A percentile compares a stretch with the other conserved stretches of the same genome.
Conservation (phyloP, 345 rosid species). For the Melaleuca alternifolia region DNA sequence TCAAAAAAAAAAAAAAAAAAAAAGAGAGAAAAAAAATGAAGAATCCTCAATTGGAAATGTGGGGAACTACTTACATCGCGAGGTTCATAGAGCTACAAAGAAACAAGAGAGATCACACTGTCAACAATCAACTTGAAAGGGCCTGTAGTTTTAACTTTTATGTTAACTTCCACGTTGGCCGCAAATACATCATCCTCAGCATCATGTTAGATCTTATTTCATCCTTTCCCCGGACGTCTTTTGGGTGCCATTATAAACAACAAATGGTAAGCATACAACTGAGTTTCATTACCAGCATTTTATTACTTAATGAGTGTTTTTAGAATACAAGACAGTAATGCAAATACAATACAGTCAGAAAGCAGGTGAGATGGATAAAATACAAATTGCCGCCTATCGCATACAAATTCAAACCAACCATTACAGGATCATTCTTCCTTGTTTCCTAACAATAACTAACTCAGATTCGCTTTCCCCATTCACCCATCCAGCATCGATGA, state of each 20-base stretch:
- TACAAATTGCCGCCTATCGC: neutral
- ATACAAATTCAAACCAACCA: neutral
- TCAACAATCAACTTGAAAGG: neutral
- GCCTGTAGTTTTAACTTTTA: neutral
- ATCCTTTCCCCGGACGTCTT: neutral
- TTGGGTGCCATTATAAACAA: neutral
- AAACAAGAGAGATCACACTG: neutral
- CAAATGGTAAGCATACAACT: neutral
- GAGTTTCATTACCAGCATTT: neutral
- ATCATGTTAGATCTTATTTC: neutral
- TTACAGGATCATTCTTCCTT: neutral
- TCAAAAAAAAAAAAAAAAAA: neutral
- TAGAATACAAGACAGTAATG: neutral
- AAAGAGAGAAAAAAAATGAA: neutral
- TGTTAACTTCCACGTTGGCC: neutral
- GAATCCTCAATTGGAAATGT: neutral
- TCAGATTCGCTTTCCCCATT: constrained; percentile 13
- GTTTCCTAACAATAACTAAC: constrained; percentile 3
- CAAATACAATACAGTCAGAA: neutral
- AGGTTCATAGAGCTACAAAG: neutral
- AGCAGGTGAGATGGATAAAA: neutral
- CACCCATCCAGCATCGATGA: neutral
- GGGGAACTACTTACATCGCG: neutral
- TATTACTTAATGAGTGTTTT: neutral
- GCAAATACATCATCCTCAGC: neutral